Base-by-base conservation (phyloP, 371 early-diverging fungal species). In the Saksenaea vasiformis region DNA sequence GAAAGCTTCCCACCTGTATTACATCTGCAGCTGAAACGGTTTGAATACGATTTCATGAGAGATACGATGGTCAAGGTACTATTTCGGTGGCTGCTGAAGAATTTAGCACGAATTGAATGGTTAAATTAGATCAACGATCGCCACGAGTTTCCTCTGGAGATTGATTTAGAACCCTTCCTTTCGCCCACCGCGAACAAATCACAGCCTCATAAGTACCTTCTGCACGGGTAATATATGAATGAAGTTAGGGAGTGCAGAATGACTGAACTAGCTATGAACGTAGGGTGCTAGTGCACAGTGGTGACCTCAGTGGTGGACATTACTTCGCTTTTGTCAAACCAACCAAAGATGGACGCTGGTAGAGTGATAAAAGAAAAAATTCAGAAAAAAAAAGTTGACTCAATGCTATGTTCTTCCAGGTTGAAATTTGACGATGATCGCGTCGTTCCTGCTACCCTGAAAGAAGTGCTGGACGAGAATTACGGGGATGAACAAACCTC, bases 361-460 rank as follows among this genome's bases (percentile, higher is more conserved):
- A 62, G 44, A 72, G 72, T 1, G 26, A 22, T 31, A 17, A 14
- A 1, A 36, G n/a, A n/a, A n/a, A n/a, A n/a, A n/a, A n/a, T n/a
- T n/a, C n/a, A n/a, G n/a, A 54, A 36, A 61, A 17, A 17, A 31
- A 24, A 62, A 43, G 51, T 47, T 31, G 31, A 31, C 2, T 10
- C 41, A 28, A 43, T 57, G 4, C 44, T 17, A 31, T 10, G 8
- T 31, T n/a, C 51, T 34, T 22, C 15, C 19, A 47, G 47, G 77
- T 92, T 86, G 76, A 95, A 95, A 59, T 99, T 98, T 78, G 98
- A 99, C 73, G 99, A 99, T 74, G 97, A 96, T 65, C 84, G 93
- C 19, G 99, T 99, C 1, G 88, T 90, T 4, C 94, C 93, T 17
- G 94, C 88, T 3, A 80, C 88, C 0, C 70, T 86, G 24, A 85